Percentiles rank a stretch among this genome's conserved stretches.
Conservation (phyloP, 495 filamentous ascomycete genomes). For the Xylaria scruposa region DNA sequence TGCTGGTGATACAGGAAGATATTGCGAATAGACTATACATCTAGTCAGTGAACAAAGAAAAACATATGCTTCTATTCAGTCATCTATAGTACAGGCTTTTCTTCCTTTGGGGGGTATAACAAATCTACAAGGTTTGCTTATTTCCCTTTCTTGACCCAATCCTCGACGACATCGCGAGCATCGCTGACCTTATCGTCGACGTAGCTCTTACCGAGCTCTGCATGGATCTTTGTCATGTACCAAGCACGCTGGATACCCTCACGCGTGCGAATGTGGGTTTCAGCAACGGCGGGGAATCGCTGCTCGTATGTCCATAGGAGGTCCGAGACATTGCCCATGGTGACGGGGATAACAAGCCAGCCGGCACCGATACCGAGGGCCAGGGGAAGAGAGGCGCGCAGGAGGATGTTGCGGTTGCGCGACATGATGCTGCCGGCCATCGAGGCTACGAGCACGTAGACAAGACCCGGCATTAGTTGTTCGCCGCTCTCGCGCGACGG, state of each 20-base stretch:
- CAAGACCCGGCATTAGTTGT: slow-evolving; percentile 78
- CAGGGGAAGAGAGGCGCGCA: slow-evolving; percentile 74
- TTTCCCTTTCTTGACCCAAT: slow-evolving; percentile 88
- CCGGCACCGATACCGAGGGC: slow-evolving; percentile 75
- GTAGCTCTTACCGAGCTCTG: slow-evolving; percentile 69
- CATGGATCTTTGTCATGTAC: slow-evolving; percentile 73
- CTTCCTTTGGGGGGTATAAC: slow-evolving; percentile 6
- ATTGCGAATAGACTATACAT: not conserved
- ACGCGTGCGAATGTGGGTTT: slow-evolving; percentile 73
- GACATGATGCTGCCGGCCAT: slow-evolving; percentile 92
- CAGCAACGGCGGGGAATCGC: slow-evolving; percentile 76
- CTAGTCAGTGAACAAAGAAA: slow-evolving; percentile 24
- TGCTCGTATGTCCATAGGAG: slow-evolving; percentile 90
- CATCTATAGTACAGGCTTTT: slow-evolving; percentile 30
- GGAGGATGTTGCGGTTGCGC: slow-evolving; percentile 80
- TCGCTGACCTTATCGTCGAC: slow-evolving; percentile 79
- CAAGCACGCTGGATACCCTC: slow-evolving; percentile 71
- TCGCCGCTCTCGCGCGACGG: slow-evolving; percentile 83
- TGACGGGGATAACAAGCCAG: slow-evolving; percentile 76
- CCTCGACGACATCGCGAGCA: slow-evolving; percentile 77
- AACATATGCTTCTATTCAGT: slow-evolving; percentile 31
- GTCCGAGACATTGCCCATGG: slow-evolving; percentile 83
- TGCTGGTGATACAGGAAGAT: not conserved
- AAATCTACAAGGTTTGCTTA: slow-evolving; percentile 39
- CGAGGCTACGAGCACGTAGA: slow-evolving; percentile 89